phyloP scores from a whole-genome alignment of 1,284 basidiomycete species.

The Apiotrichum mycotoxinovorans region DNA sequence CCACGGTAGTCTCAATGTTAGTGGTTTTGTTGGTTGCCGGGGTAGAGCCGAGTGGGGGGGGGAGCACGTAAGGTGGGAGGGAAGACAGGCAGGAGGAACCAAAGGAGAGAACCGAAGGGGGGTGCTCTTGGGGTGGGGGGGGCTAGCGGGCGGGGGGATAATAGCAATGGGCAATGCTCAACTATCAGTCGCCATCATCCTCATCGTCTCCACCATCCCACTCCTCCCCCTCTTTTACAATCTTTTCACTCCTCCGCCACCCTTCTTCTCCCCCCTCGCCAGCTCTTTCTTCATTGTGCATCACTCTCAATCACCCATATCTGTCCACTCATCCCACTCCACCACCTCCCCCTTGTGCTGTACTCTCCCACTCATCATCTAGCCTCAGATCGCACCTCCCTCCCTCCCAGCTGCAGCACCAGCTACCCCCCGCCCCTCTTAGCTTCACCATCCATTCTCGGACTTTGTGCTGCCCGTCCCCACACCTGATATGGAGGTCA shows the following conservation, averaged over 20 bases:
- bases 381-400: background rate
- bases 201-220: background rate
- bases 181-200: background rate
- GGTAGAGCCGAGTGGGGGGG: too few species aligned
- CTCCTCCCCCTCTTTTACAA: background rate
- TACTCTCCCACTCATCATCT: background rate
- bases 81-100: too few species aligned
- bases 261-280: background rate
- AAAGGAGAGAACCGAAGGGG: too few species aligned
- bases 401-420: background rate
- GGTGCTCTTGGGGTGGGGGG: too few species aligned
- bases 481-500: constrained; percentile 21
- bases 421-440: background rate
- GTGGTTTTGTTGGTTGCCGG: too few species aligned
- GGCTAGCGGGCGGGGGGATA: too few species aligned
- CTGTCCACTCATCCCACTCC: background rate
- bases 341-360: background rate
- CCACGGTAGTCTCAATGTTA: background rate
- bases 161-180: too few species aligned
- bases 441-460: background rate
- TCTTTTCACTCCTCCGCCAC: background rate
- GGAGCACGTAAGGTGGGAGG: too few species aligned
- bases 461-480: constrained; percentile 1
- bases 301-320: background rate
- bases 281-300: background rate